phyloP scores from a whole-genome alignment of 257 asterid genomes.

The Prunella vulgaris region DNA sequence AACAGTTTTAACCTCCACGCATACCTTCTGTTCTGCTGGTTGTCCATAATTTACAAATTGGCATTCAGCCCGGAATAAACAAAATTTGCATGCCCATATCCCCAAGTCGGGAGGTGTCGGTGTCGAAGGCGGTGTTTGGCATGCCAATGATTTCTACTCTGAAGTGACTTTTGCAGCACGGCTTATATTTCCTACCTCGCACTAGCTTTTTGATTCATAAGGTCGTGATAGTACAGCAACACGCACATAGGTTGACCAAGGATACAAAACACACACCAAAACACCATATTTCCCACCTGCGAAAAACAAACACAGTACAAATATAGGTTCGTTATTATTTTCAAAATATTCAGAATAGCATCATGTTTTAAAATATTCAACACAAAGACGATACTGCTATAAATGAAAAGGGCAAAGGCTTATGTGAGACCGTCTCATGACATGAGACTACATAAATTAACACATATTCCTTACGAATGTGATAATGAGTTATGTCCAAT shows the following conservation, averaged over 20 bases:
- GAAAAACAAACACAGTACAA: not conserved
- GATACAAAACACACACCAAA: constrained; percentile 89
- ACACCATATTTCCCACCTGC: constrained; percentile 96
- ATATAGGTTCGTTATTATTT: not conserved
- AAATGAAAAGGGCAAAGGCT: too few species aligned
- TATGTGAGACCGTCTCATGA: too few species aligned
- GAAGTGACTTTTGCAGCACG: not conserved
- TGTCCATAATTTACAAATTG: not conserved
- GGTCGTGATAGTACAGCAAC: constrained; percentile 86
- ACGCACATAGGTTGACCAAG: constrained; percentile 94
- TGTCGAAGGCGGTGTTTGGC: too few species aligned
- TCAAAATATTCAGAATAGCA: not conserved
- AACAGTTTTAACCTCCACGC: not conserved
- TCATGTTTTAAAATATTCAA: not conserved
- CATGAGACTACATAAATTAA: too few species aligned
- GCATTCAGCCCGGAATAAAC: not conserved
- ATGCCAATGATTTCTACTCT: not conserved
- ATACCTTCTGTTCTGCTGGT: not conserved
- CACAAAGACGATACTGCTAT: not conserved
- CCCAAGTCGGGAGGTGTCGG: too few species aligned
- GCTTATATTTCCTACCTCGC: constrained; percentile 27
- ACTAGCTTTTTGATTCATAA: constrained; percentile 75
- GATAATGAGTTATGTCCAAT: too few species aligned
- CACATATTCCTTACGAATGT: too few species aligned
- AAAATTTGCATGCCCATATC: not conserved